These are phyloP conservation scores for Aaosphaeria pasadenensis DNA, from an alignment of 2,329 filamentous ascomycete species.

Conservation along the genomic window DNA sequence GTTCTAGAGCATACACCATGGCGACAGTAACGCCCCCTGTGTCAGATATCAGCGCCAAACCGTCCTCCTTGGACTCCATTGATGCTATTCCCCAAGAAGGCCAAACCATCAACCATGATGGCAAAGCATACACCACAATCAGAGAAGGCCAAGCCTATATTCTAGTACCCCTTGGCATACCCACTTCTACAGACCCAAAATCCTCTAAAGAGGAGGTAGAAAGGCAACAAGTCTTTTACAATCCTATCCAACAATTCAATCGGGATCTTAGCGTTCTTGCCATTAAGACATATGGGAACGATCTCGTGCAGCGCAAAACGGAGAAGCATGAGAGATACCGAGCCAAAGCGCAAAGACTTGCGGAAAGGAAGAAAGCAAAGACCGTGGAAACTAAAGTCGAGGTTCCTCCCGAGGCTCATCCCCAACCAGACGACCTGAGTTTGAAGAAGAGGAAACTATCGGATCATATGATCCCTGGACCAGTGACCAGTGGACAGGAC, in stretches of 20 bases:
- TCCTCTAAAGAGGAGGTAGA: conserved; percentile 49
- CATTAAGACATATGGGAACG: conserved; percentile 83
- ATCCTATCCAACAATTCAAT: conserved; percentile 98
- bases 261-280: conserved; percentile 90
- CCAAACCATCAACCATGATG: conserved; percentile 43
- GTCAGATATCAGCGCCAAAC: too few species aligned
- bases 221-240: conserved; percentile 89
- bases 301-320: conserved; percentile 51
- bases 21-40: too few species aligned
- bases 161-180: conserved; percentile 55
- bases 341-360: conserved; percentile 15
- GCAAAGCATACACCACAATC: conserved; percentile 57
- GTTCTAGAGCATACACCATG: too few species aligned
- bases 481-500: conserved; percentile 6
- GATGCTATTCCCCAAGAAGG: conserved; percentile 24
- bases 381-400: conserved; percentile 7
- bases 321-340: conserved; percentile 43
- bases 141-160: conserved; percentile 68
- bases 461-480: conserved; percentile 3
- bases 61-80: conserved; percentile 13
- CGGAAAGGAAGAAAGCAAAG: conserved; percentile 15
- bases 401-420: background rate
- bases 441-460: conserved; percentile 24
- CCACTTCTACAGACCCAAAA: conserved; percentile 48
- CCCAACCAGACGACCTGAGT: conserved; percentile 4